phyloP scores from a whole-genome alignment of 352 stramenopile species.

The Paralagenidium karlingii region DNA sequence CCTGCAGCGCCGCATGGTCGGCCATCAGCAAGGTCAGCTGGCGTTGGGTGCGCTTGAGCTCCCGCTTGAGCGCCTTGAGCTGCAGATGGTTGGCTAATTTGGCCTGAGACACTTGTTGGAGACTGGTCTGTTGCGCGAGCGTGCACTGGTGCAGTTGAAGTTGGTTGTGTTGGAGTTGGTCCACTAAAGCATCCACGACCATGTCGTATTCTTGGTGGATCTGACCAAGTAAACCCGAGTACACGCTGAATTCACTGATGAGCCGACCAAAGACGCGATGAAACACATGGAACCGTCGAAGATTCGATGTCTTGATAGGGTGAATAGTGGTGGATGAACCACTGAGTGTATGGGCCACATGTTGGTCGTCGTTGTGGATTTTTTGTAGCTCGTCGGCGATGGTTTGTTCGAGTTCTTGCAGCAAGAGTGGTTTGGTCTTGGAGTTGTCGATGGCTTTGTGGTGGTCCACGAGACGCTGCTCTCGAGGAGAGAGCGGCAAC shows the following conservation, averaged over 20 bases:
- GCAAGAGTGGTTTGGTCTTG: constrained; percentile 20
- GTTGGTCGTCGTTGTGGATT: background rate
- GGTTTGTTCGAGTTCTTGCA: constrained; percentile 31
- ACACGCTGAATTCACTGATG: constrained; percentile 49
- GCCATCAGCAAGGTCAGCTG: constrained; percentile 18
- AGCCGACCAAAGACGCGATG: constrained; percentile 30
- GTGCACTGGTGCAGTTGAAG: constrained; percentile 34
- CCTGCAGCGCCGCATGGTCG: constrained; percentile 13
- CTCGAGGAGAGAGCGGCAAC: too few species aligned
- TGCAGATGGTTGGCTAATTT: constrained; percentile 23
- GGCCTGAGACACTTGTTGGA: constrained; percentile 33
- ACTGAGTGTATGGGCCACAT: background rate
- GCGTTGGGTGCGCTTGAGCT: constrained; percentile 43
- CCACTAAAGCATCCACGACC: constrained; percentile 14
- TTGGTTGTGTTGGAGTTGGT: constrained; percentile 24
- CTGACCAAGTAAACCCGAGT: constrained; percentile 37
- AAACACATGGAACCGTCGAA: constrained; percentile 41
- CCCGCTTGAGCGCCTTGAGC: constrained; percentile 19
- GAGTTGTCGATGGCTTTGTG: constrained; percentile 12
- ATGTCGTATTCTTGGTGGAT: constrained; percentile 57
- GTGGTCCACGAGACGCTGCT: too few species aligned
- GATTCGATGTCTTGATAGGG: too few species aligned
- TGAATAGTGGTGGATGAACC: too few species aligned
- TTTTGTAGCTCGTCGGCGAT: constrained; percentile 13
- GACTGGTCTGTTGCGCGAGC: constrained; percentile 38